A percentile compares a stretch with the other conserved stretches of the same genome.
phyloP scores from a whole-genome alignment of 2,329 filamentous ascomycete genomes.

The Cephalotrichum gorgonifer region DNA sequence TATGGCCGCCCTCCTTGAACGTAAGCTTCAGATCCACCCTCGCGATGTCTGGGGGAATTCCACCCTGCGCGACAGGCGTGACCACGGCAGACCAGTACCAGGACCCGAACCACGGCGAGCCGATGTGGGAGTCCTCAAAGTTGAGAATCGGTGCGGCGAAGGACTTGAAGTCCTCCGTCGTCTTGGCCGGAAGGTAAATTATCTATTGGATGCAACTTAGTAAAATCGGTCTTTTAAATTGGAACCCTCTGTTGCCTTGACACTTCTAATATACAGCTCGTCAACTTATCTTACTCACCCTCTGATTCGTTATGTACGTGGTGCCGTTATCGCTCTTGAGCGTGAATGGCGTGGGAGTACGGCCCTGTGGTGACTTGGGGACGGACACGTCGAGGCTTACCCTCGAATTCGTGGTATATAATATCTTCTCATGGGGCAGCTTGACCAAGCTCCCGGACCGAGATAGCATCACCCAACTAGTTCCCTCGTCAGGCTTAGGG shows the following conservation, averaged over 20 bases:
- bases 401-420: slow-evolving; percentile 70
- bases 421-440: slow-evolving; percentile 71
- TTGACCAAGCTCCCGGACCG: slow-evolving; percentile 66
- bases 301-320: slow-evolving; percentile 74
- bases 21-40: slow-evolving; percentile 74
- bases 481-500: slow-evolving; percentile 40
- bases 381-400: slow-evolving; percentile 68
- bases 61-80: slow-evolving; percentile 72
- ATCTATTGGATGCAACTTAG: slow-evolving; percentile 40
- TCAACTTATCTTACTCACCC: slow-evolving; percentile 65
- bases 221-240: not conserved
- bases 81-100: slow-evolving; percentile 81
- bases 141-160: slow-evolving; percentile 85
- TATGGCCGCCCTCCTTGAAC: slow-evolving; percentile 93
- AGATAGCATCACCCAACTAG: slow-evolving; percentile 85
- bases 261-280: not conserved
- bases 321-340: slow-evolving; percentile 61
- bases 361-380: slow-evolving; percentile 53
- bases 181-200: slow-evolving; percentile 71
- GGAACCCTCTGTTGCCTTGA: not conserved
- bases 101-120: slow-evolving; percentile 83
- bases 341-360: slow-evolving; percentile 16
- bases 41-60: slow-evolving; percentile 63
- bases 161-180: slow-evolving; percentile 64
- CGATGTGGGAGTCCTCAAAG: slow-evolving; percentile 75